A percentile compares a stretch with the other conserved stretches of the same genome.
These are phyloP conservation scores for Penicillium sp. DNA, from an alignment of 2,329 filamentous ascomycete genomes.

Conservation along the genomic window DNA sequence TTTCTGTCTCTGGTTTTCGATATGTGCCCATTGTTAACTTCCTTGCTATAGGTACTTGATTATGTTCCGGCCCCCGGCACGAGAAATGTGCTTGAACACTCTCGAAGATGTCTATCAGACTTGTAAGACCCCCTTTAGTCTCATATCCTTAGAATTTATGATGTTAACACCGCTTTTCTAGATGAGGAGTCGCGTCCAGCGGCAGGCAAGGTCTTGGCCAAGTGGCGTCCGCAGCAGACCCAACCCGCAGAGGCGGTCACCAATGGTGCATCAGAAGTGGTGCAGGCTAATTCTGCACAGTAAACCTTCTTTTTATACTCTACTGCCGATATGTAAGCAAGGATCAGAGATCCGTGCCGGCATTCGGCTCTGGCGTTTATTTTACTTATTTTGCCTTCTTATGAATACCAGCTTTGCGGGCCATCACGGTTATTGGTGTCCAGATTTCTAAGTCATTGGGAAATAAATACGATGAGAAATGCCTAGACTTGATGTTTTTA, in stretches of 20 bases:
- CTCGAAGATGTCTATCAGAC: slow-evolving; percentile 60
- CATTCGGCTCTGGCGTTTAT: not conserved
- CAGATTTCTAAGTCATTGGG: not conserved
- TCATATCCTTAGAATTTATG: not conserved
- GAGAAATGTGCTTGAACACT: slow-evolving; percentile 59
- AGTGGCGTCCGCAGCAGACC: slow-evolving; percentile 54
- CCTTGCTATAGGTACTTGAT: slow-evolving; percentile 50
- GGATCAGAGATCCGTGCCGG: not conserved
- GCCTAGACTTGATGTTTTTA: not conserved
- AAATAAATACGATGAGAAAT: not conserved
- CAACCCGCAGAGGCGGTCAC: slow-evolving; percentile 16
- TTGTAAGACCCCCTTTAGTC: slow-evolving; percentile 37
- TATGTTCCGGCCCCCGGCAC: slow-evolving; percentile 60
- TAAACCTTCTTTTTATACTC: not conserved
- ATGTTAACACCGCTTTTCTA: slow-evolving; percentile 13
- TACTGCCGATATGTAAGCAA: not conserved
- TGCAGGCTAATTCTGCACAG: slow-evolving; percentile 3
- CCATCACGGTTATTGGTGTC: not conserved
- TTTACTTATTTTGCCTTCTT: not conserved
- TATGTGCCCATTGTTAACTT: slow-evolving; percentile 11
- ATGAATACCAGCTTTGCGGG: not conserved
- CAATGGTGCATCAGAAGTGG: slow-evolving; percentile 10
- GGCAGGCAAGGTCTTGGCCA: slow-evolving; percentile 55
- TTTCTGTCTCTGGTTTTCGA: not conserved
- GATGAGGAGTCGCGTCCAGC: slow-evolving; percentile 50